phyloP scores from a whole-genome alignment of 805 yeast genomes.

The Scheffersomyces lignosus region DNA sequence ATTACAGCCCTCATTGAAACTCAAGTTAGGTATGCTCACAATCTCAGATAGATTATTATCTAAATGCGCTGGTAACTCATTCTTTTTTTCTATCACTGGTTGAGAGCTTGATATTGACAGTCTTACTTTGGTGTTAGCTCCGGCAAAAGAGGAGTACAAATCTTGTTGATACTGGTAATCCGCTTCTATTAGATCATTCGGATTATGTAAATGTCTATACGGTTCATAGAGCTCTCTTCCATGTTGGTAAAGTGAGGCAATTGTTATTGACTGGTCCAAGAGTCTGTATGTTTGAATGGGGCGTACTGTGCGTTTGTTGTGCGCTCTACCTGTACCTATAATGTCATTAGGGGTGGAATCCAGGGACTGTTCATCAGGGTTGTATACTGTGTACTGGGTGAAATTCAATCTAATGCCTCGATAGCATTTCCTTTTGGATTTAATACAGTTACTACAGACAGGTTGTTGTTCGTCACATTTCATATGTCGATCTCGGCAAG shows the following conservation, averaged over 20 bases:
- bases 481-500: conserved; percentile 66
- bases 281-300: conserved; percentile 15
- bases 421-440: conserved; percentile 48
- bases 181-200: conserved; percentile 32
- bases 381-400: conserved; percentile 39
- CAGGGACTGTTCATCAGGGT: conserved; percentile 21
- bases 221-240: conserved; percentile 33
- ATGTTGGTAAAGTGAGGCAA: conserved; percentile 38
- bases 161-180: conserved; percentile 30
- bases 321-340: not conserved
- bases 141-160: conserved; percentile 11
- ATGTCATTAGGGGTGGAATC: not conserved
- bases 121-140: no score
- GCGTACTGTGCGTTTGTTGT: not conserved
- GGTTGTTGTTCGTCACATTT: conserved; percentile 69
- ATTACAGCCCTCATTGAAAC: no score
- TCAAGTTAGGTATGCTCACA: no score
- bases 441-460: conserved; percentile 56
- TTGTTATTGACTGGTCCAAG: conserved; percentile 45
- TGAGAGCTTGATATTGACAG: no score
- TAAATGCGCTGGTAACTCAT: no score
- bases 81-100: no score
- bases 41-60: no score
- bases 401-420: conserved; percentile 48
- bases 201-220: conserved; percentile 30